Evolutionary conservation across 345 rosid species (phyloP).

Genomic region (Arabis alpina): DNA sequence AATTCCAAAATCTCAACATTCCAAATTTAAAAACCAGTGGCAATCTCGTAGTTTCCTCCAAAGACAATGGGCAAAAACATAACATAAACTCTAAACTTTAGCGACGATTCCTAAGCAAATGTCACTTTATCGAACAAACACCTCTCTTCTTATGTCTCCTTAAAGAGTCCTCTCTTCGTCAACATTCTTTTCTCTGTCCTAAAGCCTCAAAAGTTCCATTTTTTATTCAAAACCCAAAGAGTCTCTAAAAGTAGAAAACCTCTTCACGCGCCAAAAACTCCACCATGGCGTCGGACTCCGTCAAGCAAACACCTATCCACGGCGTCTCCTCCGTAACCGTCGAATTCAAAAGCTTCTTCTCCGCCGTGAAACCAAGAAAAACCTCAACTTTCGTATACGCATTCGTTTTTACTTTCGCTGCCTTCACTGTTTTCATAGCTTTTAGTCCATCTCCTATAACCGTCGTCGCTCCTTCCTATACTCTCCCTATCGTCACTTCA

Average conservation of each 20-base stretch:
- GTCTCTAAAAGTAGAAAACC: neutral
- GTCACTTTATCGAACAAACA: constrained; percentile 35
- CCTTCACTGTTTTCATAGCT: constrained; percentile 67
- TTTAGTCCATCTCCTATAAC: constrained; percentile 62
- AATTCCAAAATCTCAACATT: constrained; percentile 22
- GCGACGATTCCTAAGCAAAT: constrained; percentile 35
- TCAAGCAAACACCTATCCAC: constrained; percentile 52
- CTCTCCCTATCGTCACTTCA: constrained; percentile 47
- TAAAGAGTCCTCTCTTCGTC: constrained; percentile 20
- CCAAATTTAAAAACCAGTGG: constrained; percentile 1
- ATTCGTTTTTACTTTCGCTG: constrained; percentile 66
- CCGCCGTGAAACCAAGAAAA: constrained; percentile 56
- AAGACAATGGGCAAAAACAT: constrained; percentile 1
- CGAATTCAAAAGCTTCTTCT: constrained; percentile 54
- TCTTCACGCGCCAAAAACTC: constrained; percentile 22
- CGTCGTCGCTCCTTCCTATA: constrained; percentile 52
- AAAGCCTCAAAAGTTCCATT: neutral
- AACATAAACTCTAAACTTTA: constrained; percentile 13
- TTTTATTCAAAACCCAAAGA: constrained; percentile 8
- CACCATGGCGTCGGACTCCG: constrained; percentile 58
- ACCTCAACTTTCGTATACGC: constrained; percentile 63
- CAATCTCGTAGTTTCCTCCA: constrained; percentile 9
- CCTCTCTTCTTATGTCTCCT: constrained; percentile 7
- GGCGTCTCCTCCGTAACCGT: constrained; percentile 47
- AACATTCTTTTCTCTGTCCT: constrained; percentile 12